Evolutionary conservation across 345 rosid genomes (phyloP), one percentile per base, ranked within the genome.

Genomic region (Salix viminalis): DNA sequence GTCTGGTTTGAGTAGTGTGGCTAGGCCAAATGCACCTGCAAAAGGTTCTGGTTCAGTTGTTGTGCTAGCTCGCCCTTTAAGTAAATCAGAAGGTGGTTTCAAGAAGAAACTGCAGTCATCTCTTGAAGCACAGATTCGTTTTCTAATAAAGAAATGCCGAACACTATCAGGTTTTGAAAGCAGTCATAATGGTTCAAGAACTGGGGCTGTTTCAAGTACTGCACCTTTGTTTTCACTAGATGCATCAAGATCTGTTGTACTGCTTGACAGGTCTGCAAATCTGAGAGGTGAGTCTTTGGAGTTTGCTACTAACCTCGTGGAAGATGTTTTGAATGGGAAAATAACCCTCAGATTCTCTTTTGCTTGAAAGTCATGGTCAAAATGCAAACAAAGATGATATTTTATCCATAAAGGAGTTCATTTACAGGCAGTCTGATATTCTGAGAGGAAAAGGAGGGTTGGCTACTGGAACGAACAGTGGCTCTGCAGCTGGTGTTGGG

Each of bases 381-480:
- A 86, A 74, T 84, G 76, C 85, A 73, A 83, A 80, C 81, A 87
- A 91, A 78, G 93, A 91, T 76, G 96, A 93, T 72, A 76, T 89
- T 61, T 73, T 81, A 62, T 87, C 86, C 11, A 83, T 93, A 76
- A 93, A 89, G 85, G 97, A 93, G 69, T 93, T 93, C 83, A 86
- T 93, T 66, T 81, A 80, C 76, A 81, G 88, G 80, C 93, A 90
- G 69, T 85, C 89, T 75, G 97, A 91, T 82, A 83, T 90, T 75
- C 80, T 91, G 85, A 87, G 97, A 83, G 96, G 96, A 66, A 89
- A 87, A 88, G 96, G 94, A 67, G 97, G 92, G 67, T 71, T 80
- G 77, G 86, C 84, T 67, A 72, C 82, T 44, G 82, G 85, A 74
- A 41, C 86, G 41, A 88, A 81, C 69, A 82, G 84, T 77, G 88